Percentiles rank a stretch among this genome's conserved stretches.
Conservation (phyloP, 2,329 filamentous ascomycete genomes). For the Penicillium brevicompactum region DNA sequence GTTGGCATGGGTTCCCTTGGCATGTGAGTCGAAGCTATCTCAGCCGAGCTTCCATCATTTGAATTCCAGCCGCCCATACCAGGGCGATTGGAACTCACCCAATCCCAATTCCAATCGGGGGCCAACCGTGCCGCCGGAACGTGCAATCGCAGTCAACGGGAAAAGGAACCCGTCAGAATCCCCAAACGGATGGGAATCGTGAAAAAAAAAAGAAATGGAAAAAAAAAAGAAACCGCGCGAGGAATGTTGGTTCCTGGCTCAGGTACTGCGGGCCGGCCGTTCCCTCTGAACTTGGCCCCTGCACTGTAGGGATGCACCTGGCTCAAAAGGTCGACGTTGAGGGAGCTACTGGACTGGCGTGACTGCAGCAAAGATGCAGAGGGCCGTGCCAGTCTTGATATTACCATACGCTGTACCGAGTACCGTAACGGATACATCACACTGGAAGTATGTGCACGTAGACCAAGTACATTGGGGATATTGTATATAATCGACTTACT, state of each 20-base stretch:
- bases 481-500: too few relatives aligned
- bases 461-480: too few relatives aligned
- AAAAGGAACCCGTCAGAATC: slow-evolving; percentile 1
- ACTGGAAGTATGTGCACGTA: too few relatives aligned
- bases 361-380: background rate
- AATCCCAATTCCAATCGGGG: background rate
- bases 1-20: slow-evolving; percentile 22
- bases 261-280: slow-evolving; percentile 18
- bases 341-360: slow-evolving; percentile 1
- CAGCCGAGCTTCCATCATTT: slow-evolving; percentile 23
- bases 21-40: slow-evolving; percentile 22
- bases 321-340: slow-evolving; percentile 28
- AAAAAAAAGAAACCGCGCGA: background rate
- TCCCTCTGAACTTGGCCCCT: slow-evolving; percentile 10
- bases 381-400: background rate
- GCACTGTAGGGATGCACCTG: slow-evolving; percentile 22
- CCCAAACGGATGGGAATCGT: background rate
- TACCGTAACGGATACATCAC: background rate
- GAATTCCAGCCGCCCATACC: slow-evolving; percentile 18
- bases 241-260: slow-evolving; percentile 21
- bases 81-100: background rate
- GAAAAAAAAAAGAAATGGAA: background rate
- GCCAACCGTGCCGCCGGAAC: background rate
- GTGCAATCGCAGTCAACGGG: background rate
- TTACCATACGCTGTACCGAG: background rate